Conservation (phyloP, 495 filamentous ascomycete genomes). For the Cercophora scortea region DNA sequence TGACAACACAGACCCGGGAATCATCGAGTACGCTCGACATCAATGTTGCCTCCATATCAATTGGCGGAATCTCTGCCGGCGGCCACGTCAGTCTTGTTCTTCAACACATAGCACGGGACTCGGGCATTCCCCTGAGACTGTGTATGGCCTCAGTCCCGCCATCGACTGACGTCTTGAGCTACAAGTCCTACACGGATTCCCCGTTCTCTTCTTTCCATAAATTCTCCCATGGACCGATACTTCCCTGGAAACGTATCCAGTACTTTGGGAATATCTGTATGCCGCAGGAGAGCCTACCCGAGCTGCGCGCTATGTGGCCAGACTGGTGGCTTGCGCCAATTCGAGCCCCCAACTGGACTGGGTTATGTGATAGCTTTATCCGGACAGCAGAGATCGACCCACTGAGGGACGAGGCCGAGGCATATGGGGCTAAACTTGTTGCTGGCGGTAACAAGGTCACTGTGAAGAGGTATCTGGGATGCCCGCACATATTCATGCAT, state of each 20-base stretch:
- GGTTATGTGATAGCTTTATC: constrained; percentile 38
- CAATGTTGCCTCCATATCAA: constrained; percentile 32
- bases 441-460: constrained; percentile 39
- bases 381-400: constrained; percentile 43
- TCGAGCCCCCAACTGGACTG: constrained; percentile 31
- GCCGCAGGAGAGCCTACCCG: constrained; percentile 11
- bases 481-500: constrained; percentile 45
- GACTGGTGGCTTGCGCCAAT: constrained; percentile 34
- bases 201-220: constrained; percentile 38
- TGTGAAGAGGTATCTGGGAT: constrained; percentile 36
- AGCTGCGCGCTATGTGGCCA: constrained; percentile 19
- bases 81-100: constrained; percentile 37
- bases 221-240: constrained; percentile 34
- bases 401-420: constrained; percentile 45
- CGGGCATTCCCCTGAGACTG: constrained; percentile 32
- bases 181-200: constrained; percentile 33
- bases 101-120: constrained; percentile 43
- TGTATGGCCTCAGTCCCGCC: constrained; percentile 36
- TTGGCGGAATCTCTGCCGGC: constrained; percentile 45
- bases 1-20: constrained; percentile 14
- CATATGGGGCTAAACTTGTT: constrained; percentile 39
- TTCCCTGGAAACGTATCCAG: constrained; percentile 41
- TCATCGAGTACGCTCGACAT: constrained; percentile 32
- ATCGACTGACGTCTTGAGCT: constrained; percentile 29
- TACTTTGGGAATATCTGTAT: constrained; percentile 34